These are phyloP conservation scores for Ustilago crameri DNA, from an alignment of 1,284 basidiomycete species.

Conservation along the genomic window DNA sequence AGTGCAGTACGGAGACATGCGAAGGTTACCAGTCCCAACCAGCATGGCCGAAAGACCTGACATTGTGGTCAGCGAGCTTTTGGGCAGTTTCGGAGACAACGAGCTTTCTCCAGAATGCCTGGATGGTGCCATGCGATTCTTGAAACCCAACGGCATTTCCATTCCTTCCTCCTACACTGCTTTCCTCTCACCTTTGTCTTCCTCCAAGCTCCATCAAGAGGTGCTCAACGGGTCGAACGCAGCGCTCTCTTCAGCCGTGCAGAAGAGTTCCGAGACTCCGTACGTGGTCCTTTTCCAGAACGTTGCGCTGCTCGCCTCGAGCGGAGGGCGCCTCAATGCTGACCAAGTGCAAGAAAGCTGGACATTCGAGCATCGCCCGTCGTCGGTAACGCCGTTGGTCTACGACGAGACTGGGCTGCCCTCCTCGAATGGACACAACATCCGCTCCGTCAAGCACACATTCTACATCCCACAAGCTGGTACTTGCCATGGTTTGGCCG, in stretches of 20 bases:
- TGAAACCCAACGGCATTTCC: constrained; percentile 81
- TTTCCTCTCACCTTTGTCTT: constrained; percentile 90
- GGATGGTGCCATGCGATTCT: constrained; percentile 87
- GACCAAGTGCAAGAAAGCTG: constrained; percentile 92
- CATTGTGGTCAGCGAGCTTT: constrained; percentile 92
- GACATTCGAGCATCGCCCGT: constrained; percentile 84
- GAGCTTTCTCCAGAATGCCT: constrained; percentile 97
- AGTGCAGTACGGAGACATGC: constrained; percentile 93
- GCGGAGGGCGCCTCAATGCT: constrained; percentile 73
- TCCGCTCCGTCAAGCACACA: constrained; percentile 70
- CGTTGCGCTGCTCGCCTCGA: constrained; percentile 71
- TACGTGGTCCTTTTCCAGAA: constrained; percentile 99
- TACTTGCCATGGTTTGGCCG: constrained; percentile 94
- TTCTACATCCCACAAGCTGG: constrained; percentile 96
- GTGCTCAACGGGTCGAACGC: constrained; percentile 39
- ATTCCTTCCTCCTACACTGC: constrained; percentile 96
- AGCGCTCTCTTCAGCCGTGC: constrained; percentile 25
- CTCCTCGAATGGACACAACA: constrained; percentile 69
- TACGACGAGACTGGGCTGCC: constrained; percentile 64
- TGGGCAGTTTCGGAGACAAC: constrained; percentile 98
- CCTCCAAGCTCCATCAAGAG: constrained; percentile 78
- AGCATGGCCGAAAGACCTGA: constrained; percentile 78
- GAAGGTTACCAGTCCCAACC: constrained; percentile 74
- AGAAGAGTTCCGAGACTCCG: constrained; percentile 83
- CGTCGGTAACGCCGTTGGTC: constrained; percentile 48